Percentiles rank a stretch among this genome's conserved stretches.
Evolutionary conservation across 768 basidiomycete species (phyloP).

Genomic region (Hortiboletus flavorubellus): DNA sequence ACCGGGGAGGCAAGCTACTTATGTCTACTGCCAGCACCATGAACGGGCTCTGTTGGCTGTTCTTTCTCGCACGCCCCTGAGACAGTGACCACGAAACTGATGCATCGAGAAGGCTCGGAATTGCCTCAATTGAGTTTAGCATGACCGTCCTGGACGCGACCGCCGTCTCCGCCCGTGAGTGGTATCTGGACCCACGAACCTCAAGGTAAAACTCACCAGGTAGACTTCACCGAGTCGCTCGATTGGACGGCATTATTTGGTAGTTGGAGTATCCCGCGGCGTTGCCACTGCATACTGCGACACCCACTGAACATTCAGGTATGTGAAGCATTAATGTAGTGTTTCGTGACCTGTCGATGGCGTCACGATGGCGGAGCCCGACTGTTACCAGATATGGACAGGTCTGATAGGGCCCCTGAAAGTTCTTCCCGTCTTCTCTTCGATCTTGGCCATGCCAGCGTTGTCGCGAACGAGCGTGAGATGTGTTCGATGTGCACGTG

Average conservation of each 20-base stretch:
- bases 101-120: neutral
- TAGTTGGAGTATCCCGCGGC: too few relatives aligned
- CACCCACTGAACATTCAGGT: too few relatives aligned
- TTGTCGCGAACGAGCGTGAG: neutral
- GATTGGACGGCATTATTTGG: too few relatives aligned
- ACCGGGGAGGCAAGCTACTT: too few relatives aligned
- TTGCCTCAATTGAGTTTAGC: neutral
- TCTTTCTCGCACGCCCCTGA: neutral
- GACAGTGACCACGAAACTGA: neutral
- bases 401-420: neutral
- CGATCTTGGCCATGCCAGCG: neutral
- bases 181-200: neutral
- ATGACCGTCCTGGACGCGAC: neutral
- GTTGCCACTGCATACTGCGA: too few relatives aligned
- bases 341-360: too few relatives aligned
- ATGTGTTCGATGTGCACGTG: slow-evolving; percentile 14
- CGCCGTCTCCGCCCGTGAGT: neutral
- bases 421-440: neutral
- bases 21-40: neutral
- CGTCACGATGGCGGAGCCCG: too few relatives aligned
- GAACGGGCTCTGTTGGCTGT: neutral
- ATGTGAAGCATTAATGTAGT: too few relatives aligned
- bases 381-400: neutral
- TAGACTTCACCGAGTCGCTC: too few relatives aligned
- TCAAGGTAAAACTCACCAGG: neutral